Base-by-base conservation (phyloP, 2,329 filamentous ascomycete species). In the Xylaria sp. region DNA sequence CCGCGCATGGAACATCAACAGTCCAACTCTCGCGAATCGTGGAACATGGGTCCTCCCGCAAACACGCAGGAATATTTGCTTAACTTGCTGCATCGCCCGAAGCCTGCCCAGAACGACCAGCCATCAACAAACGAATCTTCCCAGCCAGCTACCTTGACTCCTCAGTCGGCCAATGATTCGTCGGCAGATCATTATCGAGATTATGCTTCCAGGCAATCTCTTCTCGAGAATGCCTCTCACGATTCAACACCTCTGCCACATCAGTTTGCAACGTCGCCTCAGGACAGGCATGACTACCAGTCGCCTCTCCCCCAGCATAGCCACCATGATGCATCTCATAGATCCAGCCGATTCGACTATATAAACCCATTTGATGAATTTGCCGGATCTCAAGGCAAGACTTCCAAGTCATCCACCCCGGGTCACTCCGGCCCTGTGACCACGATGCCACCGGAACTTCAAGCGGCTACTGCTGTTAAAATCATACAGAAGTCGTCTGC, bases 11-110 rank as follows among this genome's bases (percentile, higher is more conserved):
- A 83, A 60, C 70, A 73, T 68, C 77, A 77, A 72, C 71, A 71
- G 29, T 67, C 73, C n/a, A 72, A 71, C 40, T 63, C 73, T 51
- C 69, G 70, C 54, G 74, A 81, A 42, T 72, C 76, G 47, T 87
- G 86, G 81, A 83, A 80, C 71, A 80, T 83, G 29, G 82, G 83
- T 40, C 83, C 87, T 55, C 87, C 88, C 25, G 86, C 89, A 55
- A 91, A 93, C 79, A 93, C 94, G 4, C 92, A 97, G 80, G 91
- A 95, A 71, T 92, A 96, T 77, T 85, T 99, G 57, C 88, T 98
- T 70, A 92, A 93, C 75, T 85, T 98, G 67, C 87, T 99, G 71
- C 96, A 94, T 76, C 90, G 92, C 58, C 90, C 92, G 61, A 94
- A 91, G 81, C 88, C 89, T 13, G 84, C 85, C 66, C 88, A 91